These are phyloP conservation scores for Alternaria arborescens DNA, from an alignment of 2,329 filamentous ascomycete genomes.

Conservation along the genomic window DNA sequence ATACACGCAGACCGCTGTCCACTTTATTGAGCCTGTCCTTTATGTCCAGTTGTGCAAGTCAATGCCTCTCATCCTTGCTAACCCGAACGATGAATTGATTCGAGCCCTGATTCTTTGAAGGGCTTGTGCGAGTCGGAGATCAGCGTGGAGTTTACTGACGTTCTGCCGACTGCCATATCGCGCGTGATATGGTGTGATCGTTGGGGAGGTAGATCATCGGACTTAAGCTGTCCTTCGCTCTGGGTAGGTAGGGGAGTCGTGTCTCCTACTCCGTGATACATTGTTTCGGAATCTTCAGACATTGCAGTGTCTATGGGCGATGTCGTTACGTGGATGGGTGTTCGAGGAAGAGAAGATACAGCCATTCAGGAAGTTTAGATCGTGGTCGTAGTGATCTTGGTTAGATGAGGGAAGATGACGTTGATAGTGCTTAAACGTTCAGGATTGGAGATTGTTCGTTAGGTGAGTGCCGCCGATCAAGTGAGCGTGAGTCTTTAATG, in stretches of 20 bases:
- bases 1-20: too few species aligned
- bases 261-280: not conserved
- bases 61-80: not conserved
- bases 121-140: not conserved
- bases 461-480: too few species aligned
- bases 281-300: not conserved
- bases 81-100: not conserved
- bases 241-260: not conserved
- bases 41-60: conserved; percentile 3
- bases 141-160: not conserved
- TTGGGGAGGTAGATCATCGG: not conserved
- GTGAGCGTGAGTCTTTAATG: too few species aligned
- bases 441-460: not conserved
- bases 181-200: not conserved
- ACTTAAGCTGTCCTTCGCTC: not conserved
- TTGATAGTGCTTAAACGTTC: not conserved
- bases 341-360: not conserved
- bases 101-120: not conserved
- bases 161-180: not conserved
- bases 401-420: not conserved
- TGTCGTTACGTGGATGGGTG: not conserved
- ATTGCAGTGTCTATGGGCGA: not conserved
- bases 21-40: not conserved
- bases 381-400: not conserved
- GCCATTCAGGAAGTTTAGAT: not conserved